Evolutionary conservation across 1,139 yeast species (phyloP), one percentile per base, ranked within the genome.

Genomic region (Pichia sp.): DNA sequence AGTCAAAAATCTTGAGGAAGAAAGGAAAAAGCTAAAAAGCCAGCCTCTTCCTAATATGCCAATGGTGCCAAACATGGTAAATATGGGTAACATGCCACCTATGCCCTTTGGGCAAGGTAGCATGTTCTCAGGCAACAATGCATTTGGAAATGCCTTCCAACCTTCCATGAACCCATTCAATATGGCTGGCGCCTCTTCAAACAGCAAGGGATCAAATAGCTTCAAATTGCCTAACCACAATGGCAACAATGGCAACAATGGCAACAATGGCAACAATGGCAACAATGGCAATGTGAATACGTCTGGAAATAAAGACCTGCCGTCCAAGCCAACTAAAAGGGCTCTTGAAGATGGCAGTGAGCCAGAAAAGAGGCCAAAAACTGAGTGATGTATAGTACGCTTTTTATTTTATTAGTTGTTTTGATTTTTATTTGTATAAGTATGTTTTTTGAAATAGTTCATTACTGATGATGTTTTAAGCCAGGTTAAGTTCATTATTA

Each of bases 341-440:
- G 47, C 57, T 34, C 51, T 59, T 11, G 62, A 60, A 26, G 59
- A 54, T 2, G 50, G 54, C 1, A 40, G 26, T 8, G 57, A 57
- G 8, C 55, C 60, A 8, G 64, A 60, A 5, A 65, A 65, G 50
- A 62, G 65, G 47, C 53, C 58, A 11, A 65, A 64, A 50, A 58
- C 57, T 5, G 59, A 60, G 34, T 57, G 42, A 50, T 36, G 41
- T 36, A 36, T 34, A 40, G 26, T 36, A 48, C 29, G 45, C 23
- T 42, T 42, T 40, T 13, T 36, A 43, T 26, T 19, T 23, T 29
- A 5, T 49, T n/a, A 19, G 30, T 52, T 52, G 43, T 8, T 11
- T 41, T 13, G 16, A 36, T 36, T 36, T 23, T 23, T 23, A 23
- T 23, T 23, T 23, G 41, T 36, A 36, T 36, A 36, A 36, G 41